Base-by-base conservation (phyloP, 2,329 filamentous ascomycete genomes). In the Apiospora phragmitis region DNA sequence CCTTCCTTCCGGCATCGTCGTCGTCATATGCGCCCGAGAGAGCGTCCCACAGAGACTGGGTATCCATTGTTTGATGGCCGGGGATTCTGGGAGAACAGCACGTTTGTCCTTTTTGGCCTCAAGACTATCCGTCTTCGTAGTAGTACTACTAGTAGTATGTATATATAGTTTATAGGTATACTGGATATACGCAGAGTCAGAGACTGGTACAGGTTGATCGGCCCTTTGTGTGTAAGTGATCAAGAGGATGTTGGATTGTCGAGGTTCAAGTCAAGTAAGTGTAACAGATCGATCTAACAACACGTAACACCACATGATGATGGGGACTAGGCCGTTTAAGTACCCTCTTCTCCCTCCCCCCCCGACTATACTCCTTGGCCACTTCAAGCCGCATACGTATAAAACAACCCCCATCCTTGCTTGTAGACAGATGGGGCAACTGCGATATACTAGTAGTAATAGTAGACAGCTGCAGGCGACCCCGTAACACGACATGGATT, bases 41-140 rank as follows among this genome's bases (percentile, higher is more conserved):
- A 2, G 38, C 49, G 24, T 69, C 42, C 68, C 68, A 69, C 12
- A 69, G 51, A 21, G 41, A 35, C 51, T 69, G 67, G 18, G 55
- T 62, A 38, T 62, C 55, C 55, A 62, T 43, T 11, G 21, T 24
- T 35, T 16, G 16, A 4, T 14, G 21, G 18, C 18, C n/a, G n/a
- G 43, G 43, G 43, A 47, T 11, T 16, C 38, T 35, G 35, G 32
- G 11, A 35, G 29, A 24, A 4, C 26, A 45, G 14, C 14, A 3
- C 21, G 9, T 16, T 11, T n/a, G 29, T 59, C 3, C 51, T 21
- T 35, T 5, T 35, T 35, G 18, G n/a, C 9, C 51, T n/a, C 47
- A 14, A 49, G n/a, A 24, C 47, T 21, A 24, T 47, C n/a, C 21
- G 43, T n/a, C 4, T 12, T 24, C 9, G 47, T 49, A 49, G 43